Percentiles rank a stretch among this genome's conserved stretches.
Conservation (phyloP, 1,284 basidiomycete species). For the Heliocybe sulcata region DNA sequence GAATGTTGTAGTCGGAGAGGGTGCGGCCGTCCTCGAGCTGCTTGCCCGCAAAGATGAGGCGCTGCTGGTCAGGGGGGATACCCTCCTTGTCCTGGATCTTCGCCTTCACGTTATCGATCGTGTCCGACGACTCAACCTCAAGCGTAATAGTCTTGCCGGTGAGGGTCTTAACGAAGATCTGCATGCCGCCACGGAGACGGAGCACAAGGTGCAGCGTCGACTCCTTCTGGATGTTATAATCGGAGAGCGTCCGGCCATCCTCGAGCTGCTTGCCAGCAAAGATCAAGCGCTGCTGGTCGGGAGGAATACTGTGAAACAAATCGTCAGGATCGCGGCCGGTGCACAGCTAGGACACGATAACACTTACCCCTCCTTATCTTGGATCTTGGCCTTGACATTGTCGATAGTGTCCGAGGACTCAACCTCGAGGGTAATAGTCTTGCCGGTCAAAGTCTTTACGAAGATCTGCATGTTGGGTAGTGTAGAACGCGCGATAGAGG, state of each 20-base stretch:
- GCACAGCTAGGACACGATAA: background rate
- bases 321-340: background rate
- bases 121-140: slow-evolving; percentile 87
- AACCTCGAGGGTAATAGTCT: slow-evolving; percentile 86
- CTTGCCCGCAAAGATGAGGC: slow-evolving; percentile 80
- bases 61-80: slow-evolving; percentile 77
- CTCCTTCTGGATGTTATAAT: slow-evolving; percentile 76
- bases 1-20: slow-evolving; percentile 74
- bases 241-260: slow-evolving; percentile 64
- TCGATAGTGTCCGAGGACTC: slow-evolving; percentile 83
- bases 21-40: slow-evolving; percentile 83
- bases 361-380: slow-evolving; percentile 67
- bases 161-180: slow-evolving; percentile 84
- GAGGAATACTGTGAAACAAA: slow-evolving; percentile 46
- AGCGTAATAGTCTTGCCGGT: slow-evolving; percentile 96
- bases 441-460: slow-evolving; percentile 82
- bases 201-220: slow-evolving; percentile 40
- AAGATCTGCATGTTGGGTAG: slow-evolving; percentile 67
- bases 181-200: slow-evolving; percentile 86
- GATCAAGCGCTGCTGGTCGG: slow-evolving; percentile 78
- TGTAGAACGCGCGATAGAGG: slow-evolving; percentile 8
- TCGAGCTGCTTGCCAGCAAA: slow-evolving; percentile 74
- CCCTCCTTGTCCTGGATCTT: slow-evolving; percentile 84
- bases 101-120: slow-evolving; percentile 83
- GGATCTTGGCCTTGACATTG: slow-evolving; percentile 76